phyloP scores from a whole-genome alignment of 768 basidiomycete species.

The Podaxis rugospora region DNA sequence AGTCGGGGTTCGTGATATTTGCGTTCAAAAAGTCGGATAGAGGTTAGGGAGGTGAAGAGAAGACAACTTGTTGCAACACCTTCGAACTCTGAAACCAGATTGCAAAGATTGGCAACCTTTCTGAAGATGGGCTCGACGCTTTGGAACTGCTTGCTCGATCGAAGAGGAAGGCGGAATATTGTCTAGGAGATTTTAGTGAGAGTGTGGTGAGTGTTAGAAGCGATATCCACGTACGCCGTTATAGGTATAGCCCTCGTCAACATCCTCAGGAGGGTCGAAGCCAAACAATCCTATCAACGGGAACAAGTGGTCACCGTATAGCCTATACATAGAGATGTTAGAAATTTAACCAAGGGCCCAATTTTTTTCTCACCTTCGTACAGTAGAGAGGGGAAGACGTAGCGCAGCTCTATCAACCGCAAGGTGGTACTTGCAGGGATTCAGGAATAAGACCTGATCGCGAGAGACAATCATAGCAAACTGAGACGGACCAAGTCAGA shows the following conservation, averaged over 20 bases:
- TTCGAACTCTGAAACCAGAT: constrained; percentile 28
- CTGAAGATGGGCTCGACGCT: constrained; percentile 18
- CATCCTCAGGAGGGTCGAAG: constrained; percentile 20
- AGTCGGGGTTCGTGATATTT: constrained; percentile 6
- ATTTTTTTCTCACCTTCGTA: not conserved
- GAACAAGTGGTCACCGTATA: constrained; percentile 37
- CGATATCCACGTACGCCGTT: not conserved
- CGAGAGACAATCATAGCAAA: constrained; percentile 30
- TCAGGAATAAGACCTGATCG: constrained; percentile 31
- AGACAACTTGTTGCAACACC: constrained; percentile 30
- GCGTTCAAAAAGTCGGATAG: constrained; percentile 24
- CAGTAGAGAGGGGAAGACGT: constrained; percentile 28
- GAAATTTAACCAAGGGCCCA: not conserved
- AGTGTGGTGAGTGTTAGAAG: not conserved
- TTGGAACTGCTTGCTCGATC: constrained; percentile 21
- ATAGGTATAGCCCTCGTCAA: not conserved
- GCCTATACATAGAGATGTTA: constrained; percentile 20
- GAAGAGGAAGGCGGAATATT: constrained; percentile 42
- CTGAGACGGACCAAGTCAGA: constrained; percentile 13
- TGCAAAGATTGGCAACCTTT: constrained; percentile 15
- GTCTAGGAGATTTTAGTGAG: constrained; percentile 26
- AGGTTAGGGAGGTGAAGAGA: constrained; percentile 33
- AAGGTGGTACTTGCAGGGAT: constrained; percentile 40
- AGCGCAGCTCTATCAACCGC: constrained; percentile 29
- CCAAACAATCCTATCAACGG: constrained; percentile 31